Evolutionary conservation across 169 alveolate species (phyloP).

Genomic region (Amoebophrya sp.): DNA sequence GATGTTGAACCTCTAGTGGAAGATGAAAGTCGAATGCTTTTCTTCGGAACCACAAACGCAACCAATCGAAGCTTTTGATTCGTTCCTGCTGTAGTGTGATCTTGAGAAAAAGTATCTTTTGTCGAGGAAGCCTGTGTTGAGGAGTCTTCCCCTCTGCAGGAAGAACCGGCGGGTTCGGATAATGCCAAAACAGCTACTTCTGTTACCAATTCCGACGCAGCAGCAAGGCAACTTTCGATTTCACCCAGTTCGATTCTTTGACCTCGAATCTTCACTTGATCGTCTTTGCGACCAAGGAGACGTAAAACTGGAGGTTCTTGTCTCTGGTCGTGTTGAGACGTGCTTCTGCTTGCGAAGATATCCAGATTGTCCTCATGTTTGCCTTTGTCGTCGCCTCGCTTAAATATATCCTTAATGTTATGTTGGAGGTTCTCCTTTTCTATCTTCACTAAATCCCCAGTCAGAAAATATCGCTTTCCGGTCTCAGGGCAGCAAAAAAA

Average conservation of each 20-base stretch:
- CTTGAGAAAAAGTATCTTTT: background rate
- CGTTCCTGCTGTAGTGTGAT: background rate
- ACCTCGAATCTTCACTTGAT: background rate
- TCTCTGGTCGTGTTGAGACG: background rate
- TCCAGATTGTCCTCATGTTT: background rate
- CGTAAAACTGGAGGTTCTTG: background rate
- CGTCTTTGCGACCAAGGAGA: background rate
- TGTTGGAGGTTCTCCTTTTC: background rate
- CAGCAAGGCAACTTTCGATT: background rate
- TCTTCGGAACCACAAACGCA: too few species aligned
- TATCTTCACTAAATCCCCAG: background rate
- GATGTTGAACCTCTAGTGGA: too few species aligned
- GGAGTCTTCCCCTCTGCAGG: too few species aligned
- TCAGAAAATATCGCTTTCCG: background rate
- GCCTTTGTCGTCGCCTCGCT: background rate
- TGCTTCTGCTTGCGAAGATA: background rate
- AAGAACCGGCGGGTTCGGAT: too few species aligned
- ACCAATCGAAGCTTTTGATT: too few species aligned
- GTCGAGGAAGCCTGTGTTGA: background rate
- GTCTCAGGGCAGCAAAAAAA: background rate
- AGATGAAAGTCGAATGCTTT: too few species aligned
- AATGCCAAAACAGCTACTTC: background rate
- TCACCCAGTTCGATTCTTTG: background rate
- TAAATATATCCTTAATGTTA: too few species aligned
- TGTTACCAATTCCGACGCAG: background rate